These are phyloP conservation scores for Ceratocystis albifundus DNA, from an alignment of 2,329 filamentous ascomycete genomes.

Conservation along the genomic window DNA sequence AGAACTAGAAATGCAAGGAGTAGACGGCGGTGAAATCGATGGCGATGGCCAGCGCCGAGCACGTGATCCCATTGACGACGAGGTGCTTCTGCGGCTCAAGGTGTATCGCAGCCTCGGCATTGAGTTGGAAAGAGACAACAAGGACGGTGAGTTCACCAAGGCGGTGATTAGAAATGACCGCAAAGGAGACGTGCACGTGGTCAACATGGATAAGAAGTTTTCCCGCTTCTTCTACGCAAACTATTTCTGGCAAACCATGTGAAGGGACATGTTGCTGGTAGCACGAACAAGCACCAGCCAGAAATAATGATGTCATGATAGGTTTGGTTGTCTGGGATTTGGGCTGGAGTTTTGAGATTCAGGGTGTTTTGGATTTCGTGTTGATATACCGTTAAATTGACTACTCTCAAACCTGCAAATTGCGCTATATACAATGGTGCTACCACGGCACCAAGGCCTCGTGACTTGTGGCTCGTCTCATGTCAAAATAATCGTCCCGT, in stretches of 20 bases:
- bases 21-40: constrained; percentile 51
- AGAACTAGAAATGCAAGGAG: constrained; percentile 75
- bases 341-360: background rate
- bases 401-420: background rate
- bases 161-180: constrained; percentile 74
- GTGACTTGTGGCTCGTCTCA: constrained; percentile 13
- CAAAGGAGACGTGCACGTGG: constrained; percentile 85
- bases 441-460: constrained; percentile 16
- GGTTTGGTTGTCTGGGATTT: constrained; percentile 6
- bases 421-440: background rate
- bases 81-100: constrained; percentile 64
- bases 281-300: background rate
- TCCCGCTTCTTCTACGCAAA: constrained; percentile 87
- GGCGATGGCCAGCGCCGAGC: constrained; percentile 24
- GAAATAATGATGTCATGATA: constrained; percentile 15
- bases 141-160: constrained; percentile 66
- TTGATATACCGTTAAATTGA: constrained; percentile 6
- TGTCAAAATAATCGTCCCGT: constrained; percentile 16
- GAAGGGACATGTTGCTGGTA: constrained; percentile 14
- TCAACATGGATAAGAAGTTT: constrained; percentile 89
- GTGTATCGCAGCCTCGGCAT: constrained; percentile 87
- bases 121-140: constrained; percentile 67
- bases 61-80: constrained; percentile 46
- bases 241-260: constrained; percentile 89
- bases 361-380: background rate